Percentiles rank a stretch among this genome's conserved stretches.
Evolutionary conservation across 2,329 filamentous ascomycete species (phyloP).

Genomic region (Xylaria digitata): DNA sequence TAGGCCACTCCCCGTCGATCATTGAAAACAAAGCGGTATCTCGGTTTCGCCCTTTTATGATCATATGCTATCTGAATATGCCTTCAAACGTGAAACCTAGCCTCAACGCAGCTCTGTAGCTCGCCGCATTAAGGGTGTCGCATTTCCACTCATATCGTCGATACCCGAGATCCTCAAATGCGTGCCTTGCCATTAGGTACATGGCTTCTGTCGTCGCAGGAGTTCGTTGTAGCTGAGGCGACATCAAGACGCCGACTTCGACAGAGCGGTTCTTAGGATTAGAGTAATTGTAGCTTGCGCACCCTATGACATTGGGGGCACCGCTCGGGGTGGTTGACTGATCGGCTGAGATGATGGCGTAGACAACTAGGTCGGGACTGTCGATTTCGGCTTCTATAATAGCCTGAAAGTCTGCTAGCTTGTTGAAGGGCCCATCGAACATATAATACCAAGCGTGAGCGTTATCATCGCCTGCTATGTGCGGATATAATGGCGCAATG

Average conservation of each 20-base stretch:
- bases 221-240: conserved; percentile 62
- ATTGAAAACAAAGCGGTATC: conserved; percentile 73
- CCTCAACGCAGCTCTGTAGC: conserved; percentile 64
- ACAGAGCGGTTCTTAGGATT: conserved; percentile 60
- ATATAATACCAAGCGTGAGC: conserved; percentile 47
- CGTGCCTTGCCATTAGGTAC: conserved; percentile 65
- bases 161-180: conserved; percentile 66
- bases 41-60: conserved; percentile 65
- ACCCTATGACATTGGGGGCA: conserved; percentile 41
- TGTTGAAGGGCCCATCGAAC: conserved; percentile 42
- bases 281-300: conserved; percentile 56
- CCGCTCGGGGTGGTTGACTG: conserved; percentile 21
- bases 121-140: conserved; percentile 65
- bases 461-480: conserved; percentile 43
- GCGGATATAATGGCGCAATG: conserved; percentile 40
- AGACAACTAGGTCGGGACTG: conserved; percentile 43
- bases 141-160: conserved; percentile 74
- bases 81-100: conserved; percentile 71
- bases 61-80: conserved; percentile 69
- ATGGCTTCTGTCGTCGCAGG: conserved; percentile 67
- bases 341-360: conserved; percentile 43
- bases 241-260: conserved; percentile 70
- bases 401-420: conserved; percentile 39
- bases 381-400: conserved; percentile 34
- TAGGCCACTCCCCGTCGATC: conserved; percentile 68